These are phyloP conservation scores for Euphorbia lathyris DNA, from an alignment of 345 rosid genomes.

Conservation along the genomic window DNA sequence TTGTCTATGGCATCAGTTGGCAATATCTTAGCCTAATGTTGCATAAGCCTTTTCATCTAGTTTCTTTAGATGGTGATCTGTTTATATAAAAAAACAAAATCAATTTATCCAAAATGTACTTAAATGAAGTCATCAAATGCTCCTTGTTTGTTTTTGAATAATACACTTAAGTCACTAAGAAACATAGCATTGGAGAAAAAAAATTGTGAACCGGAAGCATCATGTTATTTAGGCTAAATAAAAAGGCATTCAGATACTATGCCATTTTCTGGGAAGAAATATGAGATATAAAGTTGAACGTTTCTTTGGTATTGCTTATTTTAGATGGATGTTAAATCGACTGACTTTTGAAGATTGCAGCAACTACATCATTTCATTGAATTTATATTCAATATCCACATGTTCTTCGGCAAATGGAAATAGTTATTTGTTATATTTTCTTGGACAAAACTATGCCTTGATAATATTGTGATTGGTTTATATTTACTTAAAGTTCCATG, in stretches of 20 bases:
- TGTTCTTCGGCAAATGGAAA: background rate
- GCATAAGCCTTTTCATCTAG: background rate
- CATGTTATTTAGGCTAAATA: background rate
- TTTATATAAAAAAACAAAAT: background rate
- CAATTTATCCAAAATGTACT: background rate
- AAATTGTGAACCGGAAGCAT: background rate
- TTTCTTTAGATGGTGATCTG: background rate
- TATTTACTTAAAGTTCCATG: background rate
- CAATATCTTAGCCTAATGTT: background rate
- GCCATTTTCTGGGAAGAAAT: background rate
- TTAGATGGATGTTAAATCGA: background rate
- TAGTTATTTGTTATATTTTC: background rate
- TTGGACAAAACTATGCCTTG: constrained; percentile 4
- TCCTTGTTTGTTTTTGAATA: background rate
- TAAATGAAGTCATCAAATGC: background rate
- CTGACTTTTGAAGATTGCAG: background rate
- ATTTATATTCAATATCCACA: background rate
- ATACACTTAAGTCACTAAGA: background rate
- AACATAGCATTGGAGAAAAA: background rate
- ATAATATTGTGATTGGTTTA: background rate
- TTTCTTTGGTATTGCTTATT: background rate
- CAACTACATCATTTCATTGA: background rate
- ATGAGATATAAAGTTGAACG: background rate
- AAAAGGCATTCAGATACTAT: background rate
- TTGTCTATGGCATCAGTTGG: background rate